Base-by-base conservation (phyloP, 345 rosid species). In the Eucalyptus brandiana region DNA sequence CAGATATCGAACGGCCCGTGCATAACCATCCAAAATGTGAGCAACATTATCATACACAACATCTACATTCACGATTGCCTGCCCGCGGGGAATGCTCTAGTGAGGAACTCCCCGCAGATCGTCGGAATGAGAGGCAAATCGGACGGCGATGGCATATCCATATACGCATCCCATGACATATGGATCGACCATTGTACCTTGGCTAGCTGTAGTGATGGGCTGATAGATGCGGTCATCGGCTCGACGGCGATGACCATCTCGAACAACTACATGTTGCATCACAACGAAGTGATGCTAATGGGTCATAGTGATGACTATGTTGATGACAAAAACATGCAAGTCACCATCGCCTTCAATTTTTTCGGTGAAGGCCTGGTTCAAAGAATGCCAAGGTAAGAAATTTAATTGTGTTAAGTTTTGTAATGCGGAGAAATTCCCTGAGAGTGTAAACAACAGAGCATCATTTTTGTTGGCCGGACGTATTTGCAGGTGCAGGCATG, bases 161-260 rank as follows among this genome's bases (percentile, higher is more conserved):
- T 95, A 90, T 94, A 89, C 53, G 91, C 90, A 44, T 93, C 96
- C 6, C 88, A 91, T 40, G 92, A 95, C 53, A 87, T 94, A 83
- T 95, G 97, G 98, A 94, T 96, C 23, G 98, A 96, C 90, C 98
- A 96, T 87, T 96, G 97, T 87, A 94, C 95, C 14, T 90, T 96
- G 8, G 91, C 94, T 32, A 93, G 90, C 11, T 96, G 97, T 92
- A 87, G 87, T 3, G 98, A 95, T 81, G 97, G 98, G 69, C 95
- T 96, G 42, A 94, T 94, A 21, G 97, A 96, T 88, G 95, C 94
- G 14, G 93, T 93, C 24, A 88, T 89, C 81, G 95, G 95, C 53
- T 96, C 97, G 0, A 96, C 98, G 37, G 92, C 91, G 86, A 95
- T 96, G 69, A 95, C 97, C 49, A 93, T 96, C 49, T 95, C 98